Conservation (phyloP, 2,329 filamentous ascomycete genomes). For the Pseudopithomyces maydicus region DNA sequence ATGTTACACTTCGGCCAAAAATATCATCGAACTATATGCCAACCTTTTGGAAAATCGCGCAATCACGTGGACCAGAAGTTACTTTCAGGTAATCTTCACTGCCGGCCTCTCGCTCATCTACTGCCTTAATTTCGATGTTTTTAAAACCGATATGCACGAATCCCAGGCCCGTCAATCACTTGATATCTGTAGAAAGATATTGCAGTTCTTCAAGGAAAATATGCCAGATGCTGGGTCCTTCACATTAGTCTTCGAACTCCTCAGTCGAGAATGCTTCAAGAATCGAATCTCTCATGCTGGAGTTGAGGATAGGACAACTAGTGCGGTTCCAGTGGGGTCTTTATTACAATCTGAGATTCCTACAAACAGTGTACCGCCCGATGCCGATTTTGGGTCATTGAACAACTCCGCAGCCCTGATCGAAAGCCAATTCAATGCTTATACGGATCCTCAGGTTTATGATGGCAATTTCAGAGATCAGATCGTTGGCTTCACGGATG, state of each 20-base stretch:
- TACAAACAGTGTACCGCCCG: no score
- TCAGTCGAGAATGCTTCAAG: constrained; percentile 27
- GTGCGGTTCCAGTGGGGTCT: not conserved
- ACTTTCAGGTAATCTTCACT: constrained; percentile 56
- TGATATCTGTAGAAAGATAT: constrained; percentile 20
- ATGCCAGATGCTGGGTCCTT: constrained; percentile 34
- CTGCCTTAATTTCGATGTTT: constrained; percentile 32
- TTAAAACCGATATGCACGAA: constrained; percentile 15
- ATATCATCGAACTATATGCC: constrained; percentile 49
- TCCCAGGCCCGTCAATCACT: constrained; percentile 12
- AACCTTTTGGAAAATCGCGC: constrained; percentile 40
- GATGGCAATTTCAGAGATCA: constrained; percentile 6
- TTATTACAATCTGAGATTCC: not conserved
- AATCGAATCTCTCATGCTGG: not conserved
- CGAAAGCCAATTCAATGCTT: not conserved
- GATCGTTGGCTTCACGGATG: constrained; percentile 15
- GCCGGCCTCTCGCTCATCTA: constrained; percentile 43
- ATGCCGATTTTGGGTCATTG: not conserved
- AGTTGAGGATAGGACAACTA: not conserved
- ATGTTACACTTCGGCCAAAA: constrained; percentile 44
- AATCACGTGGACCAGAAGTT: constrained; percentile 54
- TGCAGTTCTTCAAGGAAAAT: constrained; percentile 29
- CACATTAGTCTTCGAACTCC: constrained; percentile 29
- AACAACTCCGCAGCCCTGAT: not conserved
- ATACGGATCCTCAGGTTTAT: not conserved